These are phyloP conservation scores for Mycena rebaudengoi DNA, from an alignment of 768 basidiomycete genomes.

Conservation along the genomic window DNA sequence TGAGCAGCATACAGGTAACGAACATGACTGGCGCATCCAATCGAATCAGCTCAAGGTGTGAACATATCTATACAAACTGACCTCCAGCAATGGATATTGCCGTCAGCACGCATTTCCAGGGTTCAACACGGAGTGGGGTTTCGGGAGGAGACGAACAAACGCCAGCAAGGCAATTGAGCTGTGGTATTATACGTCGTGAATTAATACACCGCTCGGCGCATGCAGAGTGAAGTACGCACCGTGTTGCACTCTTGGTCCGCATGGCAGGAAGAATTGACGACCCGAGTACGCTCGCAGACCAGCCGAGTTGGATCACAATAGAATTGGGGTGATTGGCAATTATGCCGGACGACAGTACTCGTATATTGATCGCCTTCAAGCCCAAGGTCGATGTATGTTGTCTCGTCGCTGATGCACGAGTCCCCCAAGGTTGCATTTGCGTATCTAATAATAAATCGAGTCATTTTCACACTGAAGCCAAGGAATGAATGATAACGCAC, in stretches of 20 bases:
- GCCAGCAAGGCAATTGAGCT: conserved; percentile 42
- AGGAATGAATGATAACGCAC: conserved; percentile 43
- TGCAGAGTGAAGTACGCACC: conserved; percentile 37
- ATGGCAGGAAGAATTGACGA: conserved; percentile 50
- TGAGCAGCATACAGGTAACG: conserved; percentile 45
- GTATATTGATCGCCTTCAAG: conserved; percentile 49
- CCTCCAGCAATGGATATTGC: conserved; percentile 47
- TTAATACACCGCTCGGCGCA: neutral
- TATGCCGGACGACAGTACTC: conserved; percentile 63
- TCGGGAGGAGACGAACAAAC: conserved; percentile 46
- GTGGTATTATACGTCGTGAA: neutral
- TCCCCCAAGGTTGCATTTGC: conserved; percentile 63
- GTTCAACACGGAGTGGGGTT: conserved; percentile 45
- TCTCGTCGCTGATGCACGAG: conserved; percentile 62
- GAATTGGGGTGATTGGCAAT: conserved; percentile 60
- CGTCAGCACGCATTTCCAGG: conserved; percentile 55
- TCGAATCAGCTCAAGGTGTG: neutral
- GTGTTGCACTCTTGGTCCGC: conserved; percentile 63
- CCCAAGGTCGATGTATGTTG: conserved; percentile 57
- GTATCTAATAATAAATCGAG: conserved; percentile 45
- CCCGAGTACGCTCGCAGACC: conserved; percentile 56
- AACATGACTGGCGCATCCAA: conserved; percentile 43
- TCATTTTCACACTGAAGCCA: neutral
- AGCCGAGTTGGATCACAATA: conserved; percentile 60
- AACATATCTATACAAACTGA: conserved; percentile 30